Conservation (phyloP, 2,329 filamentous ascomycete genomes). For the Neoarthrinium moseri region DNA sequence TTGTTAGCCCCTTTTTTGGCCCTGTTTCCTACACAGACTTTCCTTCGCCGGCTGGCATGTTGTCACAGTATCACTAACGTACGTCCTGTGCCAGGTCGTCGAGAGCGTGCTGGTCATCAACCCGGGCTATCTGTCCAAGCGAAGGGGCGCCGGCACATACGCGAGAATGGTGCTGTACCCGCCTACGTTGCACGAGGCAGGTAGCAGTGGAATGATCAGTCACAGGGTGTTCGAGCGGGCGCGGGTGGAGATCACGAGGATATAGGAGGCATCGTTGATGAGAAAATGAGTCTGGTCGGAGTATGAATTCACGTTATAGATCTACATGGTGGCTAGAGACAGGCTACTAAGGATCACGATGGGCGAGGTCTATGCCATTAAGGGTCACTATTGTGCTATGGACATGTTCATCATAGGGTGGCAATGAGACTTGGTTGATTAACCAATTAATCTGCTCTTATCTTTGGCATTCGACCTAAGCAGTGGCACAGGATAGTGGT, state of each 20-base stretch:
- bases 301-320: no score
- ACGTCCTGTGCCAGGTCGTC: constrained; percentile 63
- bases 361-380: no score
- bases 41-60: constrained; percentile 11
- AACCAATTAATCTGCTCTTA: no score
- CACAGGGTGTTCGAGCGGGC: constrained; percentile 81
- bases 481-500: no score
- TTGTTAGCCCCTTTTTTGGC: background rate
- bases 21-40: constrained; percentile 3
- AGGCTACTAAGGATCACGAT: no score
- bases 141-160: constrained; percentile 80
- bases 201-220: constrained; percentile 55
- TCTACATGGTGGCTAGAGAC: no score
- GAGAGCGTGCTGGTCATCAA: constrained; percentile 90
- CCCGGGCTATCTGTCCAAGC: constrained; percentile 83
- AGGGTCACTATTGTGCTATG: no score
- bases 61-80: background rate
- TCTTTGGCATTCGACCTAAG: no score
- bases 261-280: no score
- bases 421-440: no score
- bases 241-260: constrained; percentile 82
- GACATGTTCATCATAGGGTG: no score
- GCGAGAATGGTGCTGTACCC: constrained; percentile 76
- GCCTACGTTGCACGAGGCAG: constrained; percentile 56
- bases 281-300: no score